Base-by-base conservation (phyloP, 345 rosid genomes). In the Salix brachista region DNA sequence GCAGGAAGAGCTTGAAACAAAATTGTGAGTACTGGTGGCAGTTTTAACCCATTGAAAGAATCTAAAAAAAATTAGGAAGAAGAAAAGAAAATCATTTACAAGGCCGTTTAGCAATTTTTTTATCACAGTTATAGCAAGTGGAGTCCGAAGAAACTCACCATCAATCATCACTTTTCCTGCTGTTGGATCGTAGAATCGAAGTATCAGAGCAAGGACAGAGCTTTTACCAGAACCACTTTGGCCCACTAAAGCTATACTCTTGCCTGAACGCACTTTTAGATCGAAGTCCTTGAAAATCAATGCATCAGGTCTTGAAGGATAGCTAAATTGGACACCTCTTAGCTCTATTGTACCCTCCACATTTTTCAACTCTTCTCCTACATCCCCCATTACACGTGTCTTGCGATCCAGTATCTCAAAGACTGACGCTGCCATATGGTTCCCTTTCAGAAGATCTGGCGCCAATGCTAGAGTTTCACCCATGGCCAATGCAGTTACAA, bases 141-240 rank as follows among this genome's bases (percentile, higher is more conserved):
- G 61, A 30, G 67, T 14, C 6, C 5, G 8, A 25, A 46, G 46
- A 71, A 66, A 79, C 92, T 88, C 69, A 96, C 97, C 98, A 37
- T 96, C 97, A 77, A 96, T 85, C 92, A 88, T 82, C 65, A 96
- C 97, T 71, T 84, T 91, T 54, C 99, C 99, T 0, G 86, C 85
- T 9, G 81, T 86, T 34, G 99, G 98, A 67, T 94, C 98, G 54
- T 96, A 96, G 84, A 94, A 96, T 66, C 97, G 90, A 52, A 94
- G 97, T 54, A 94, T 87, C 65, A 96, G 95, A 36, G 97, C 77
- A 75, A 96, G 85, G 70, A 96, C 95, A 0, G 98, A 87, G 83
- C 97, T 93, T 89, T 96, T 96, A 7, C 99, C 99, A 1, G 97
- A 96, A 1, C 99, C 99, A 77, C 98, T 96, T 70, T 94, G 98